Evolutionary conservation across 352 stramenopile genomes (phyloP), one percentile per base, ranked within the genome.

Genomic region (Phytophthora syringae): DNA sequence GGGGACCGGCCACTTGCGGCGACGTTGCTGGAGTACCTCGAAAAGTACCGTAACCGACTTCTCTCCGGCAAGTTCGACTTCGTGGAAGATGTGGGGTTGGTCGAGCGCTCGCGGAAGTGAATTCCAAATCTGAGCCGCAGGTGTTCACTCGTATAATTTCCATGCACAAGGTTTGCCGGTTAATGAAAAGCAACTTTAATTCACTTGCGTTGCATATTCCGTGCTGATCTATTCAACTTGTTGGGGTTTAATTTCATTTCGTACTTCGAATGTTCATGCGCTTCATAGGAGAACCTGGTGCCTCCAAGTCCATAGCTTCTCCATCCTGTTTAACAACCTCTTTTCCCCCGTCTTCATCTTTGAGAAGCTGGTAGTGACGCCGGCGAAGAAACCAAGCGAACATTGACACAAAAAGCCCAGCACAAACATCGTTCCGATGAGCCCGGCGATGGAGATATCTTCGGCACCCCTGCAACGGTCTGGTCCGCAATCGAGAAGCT

Each of bases 41-140:
- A 96, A 40, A 77, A 71, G 36, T 96, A 92, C 60, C 78, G 86
- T 49, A 93, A 94, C 76, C 73, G 80, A n/a, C 72, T 96, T 52
- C 70, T 96, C 22, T 92, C 84, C 0, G 82, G 82, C 22, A 82
- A 92, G 25, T 94, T 88, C 49, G 85, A 94, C 67, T 96, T 87
- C 53, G 76, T 96, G 39, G 83, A 94, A 27, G 88, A 90, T 56
- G 76, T 93, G n/a, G 88, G 86, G 2, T 61, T 94, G 49, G 82
- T 94, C 34, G 84, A 95, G 62, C 83, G 82, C 49, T 88, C 83
- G 20, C 70, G 77, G 49, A 92, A 92, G 67, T 90, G 34, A 72
- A 15, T 50, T 12, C 5, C 52, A 55, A 37, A n/a, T 2, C 18
- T 45, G 39, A 45, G 39, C n/a, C 15, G 15, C n/a, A 21, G 2